Evolutionary conservation across 192 early-diverging fungal species (phyloP).

Genomic region (Entophlyctis luteolus): DNA sequence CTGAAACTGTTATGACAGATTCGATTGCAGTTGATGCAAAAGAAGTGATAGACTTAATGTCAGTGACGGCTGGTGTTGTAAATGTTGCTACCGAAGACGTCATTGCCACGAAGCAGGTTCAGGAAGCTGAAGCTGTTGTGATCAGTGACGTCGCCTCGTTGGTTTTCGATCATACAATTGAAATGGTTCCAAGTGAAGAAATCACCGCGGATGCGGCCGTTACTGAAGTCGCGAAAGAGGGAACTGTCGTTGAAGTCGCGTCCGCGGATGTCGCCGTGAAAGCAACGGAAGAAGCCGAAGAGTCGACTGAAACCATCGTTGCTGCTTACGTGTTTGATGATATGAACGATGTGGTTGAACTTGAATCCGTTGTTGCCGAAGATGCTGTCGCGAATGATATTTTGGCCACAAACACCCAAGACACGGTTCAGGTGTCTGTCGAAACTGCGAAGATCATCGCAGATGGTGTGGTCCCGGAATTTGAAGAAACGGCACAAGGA

Average conservation of each 20-base stretch:
- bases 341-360: slow-evolving; percentile 1
- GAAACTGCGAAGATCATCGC: background rate
- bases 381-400: background rate
- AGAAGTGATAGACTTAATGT: background rate
- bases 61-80: background rate
- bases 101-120: background rate
- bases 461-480: background rate
- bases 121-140: background rate
- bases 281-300: background rate
- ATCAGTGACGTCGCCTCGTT: background rate
- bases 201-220: background rate
- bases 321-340: too few relatives aligned
- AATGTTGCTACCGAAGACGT: background rate
- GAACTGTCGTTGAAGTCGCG: background rate
- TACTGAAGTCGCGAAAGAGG: background rate
- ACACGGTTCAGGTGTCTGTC: background rate
- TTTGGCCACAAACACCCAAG: background rate
- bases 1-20: background rate
- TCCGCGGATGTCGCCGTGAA: background rate
- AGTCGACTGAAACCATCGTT: too few relatives aligned
- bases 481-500: background rate
- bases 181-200: background rate
- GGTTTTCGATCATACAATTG: background rate
- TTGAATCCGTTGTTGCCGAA: slow-evolving; percentile 8
- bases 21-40: background rate